Conservation (phyloP, 208 protist genomes). For the Acanthamoeba sp. region DNA sequence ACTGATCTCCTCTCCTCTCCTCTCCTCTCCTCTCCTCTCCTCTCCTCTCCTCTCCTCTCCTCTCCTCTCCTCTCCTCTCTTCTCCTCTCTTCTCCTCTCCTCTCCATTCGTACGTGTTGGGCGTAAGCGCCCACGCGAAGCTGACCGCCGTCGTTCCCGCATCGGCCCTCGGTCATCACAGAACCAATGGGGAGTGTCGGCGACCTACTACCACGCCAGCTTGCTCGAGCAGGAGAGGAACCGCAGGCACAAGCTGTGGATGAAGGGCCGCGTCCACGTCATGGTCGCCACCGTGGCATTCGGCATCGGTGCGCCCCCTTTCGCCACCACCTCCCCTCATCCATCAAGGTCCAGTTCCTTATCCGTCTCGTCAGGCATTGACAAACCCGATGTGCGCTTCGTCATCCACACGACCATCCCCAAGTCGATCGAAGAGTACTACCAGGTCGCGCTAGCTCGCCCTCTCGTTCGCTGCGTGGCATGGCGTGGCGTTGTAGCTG, state of each 20-base stretch:
- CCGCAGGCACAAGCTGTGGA: constrained; percentile 42
- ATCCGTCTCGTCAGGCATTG: constrained; percentile 91
- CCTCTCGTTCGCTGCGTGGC: neutral
- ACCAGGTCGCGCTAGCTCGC: constrained; percentile 91
- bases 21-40: no score
- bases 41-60: no score
- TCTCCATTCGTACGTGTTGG: no score
- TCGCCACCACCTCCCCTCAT: no score
- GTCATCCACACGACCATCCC: constrained; percentile 97
- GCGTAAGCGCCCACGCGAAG: no score
- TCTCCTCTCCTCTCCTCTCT: no score
- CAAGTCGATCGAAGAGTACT: constrained; percentile 97
- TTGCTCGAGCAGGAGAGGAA: constrained; percentile 54
- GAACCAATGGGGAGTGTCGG: neutral
- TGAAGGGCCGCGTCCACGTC: constrained; percentile 3
- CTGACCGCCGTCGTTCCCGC: no score
- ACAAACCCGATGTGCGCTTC: constrained; percentile 97
- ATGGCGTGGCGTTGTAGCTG: no score
- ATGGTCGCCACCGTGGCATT: constrained; percentile 69
- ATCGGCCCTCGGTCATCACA: no score
- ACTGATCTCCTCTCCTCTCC: no score
- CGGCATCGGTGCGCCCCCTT: constrained; percentile 31
- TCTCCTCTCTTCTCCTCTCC: no score
- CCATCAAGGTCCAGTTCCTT: no score
- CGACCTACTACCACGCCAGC: constrained; percentile 60